These are phyloP conservation scores for Aspergillus carbonarius DNA, from an alignment of 2,329 filamentous ascomycete genomes.

Conservation along the genomic window DNA sequence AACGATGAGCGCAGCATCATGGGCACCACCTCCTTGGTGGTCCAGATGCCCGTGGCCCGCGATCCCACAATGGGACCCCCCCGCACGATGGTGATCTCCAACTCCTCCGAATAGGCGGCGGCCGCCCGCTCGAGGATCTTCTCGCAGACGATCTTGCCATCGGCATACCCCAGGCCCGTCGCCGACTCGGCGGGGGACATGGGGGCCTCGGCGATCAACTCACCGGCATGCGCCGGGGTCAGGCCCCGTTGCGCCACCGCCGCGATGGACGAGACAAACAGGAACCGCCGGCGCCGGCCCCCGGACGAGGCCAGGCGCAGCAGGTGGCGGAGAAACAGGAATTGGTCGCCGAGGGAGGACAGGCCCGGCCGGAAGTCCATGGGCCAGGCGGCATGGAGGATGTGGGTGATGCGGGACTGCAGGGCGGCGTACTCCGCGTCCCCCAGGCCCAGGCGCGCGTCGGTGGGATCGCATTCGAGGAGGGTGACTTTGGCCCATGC, in stretches of 20 bases:
- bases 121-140: neutral
- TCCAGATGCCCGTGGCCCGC: neutral
- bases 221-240: neutral
- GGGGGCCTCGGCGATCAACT: neutral
- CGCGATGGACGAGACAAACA: constrained; percentile 9
- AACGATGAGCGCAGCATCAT: neutral
- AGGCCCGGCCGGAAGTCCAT: constrained; percentile 3
- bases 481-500: neutral
- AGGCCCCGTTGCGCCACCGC: neutral
- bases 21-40: neutral
- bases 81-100: neutral
- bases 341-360: neutral
- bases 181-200: neutral
- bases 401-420: neutral
- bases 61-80: constrained; percentile 6
- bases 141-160: constrained; percentile 9
- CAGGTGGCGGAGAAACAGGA: neutral
- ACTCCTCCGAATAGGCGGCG: neutral
- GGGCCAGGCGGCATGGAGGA: constrained; percentile 9
- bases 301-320: neutral
- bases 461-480: neutral
- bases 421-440: neutral
- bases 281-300: neutral
- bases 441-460: neutral
- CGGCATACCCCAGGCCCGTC: constrained; percentile 1